Evolutionary conservation across 73 alveolate genomes (phyloP), one percentile per base, ranked within the genome.

Genomic region (Breviolum minutum): DNA sequence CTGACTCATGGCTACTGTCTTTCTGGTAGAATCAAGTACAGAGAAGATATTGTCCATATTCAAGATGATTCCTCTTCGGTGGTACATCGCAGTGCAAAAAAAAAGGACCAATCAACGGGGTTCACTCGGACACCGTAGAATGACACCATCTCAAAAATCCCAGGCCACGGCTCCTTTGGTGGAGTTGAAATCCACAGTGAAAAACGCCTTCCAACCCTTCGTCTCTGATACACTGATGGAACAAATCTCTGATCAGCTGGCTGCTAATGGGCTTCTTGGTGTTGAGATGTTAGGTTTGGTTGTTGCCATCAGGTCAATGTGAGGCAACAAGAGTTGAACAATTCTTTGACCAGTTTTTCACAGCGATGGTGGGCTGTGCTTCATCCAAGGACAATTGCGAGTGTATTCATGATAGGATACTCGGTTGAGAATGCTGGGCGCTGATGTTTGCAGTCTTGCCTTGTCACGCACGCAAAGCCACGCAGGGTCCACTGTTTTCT

Each of bases 361-460:
- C 87, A 40, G 54, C 54, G 54, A 40, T 40, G 54, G 54, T 3
- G 54, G 54, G 54, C 54, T 40, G 54, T 40, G 24, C 7, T 19
- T 27, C 61, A 20, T 32, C 76, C 26, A 22, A 90, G 96, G 96
- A 90, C 96, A 10, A 63, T 90, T 26, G 96, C 96, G 30, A 90
- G 96, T 32, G 96, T 90, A 62, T 69, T 71, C 96, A 90, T 90
- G 96, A 90, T 90, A 22, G 96, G 95, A n/a, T 11, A 26, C 95
- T 86, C 0, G 69, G 66, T 26, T 20, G 54, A 40, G 54, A 40
- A 40, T 40, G 54, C 54, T 3, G 5, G 54, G 5, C 54, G 54
- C 54, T 40, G 54, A 40, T 40, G 54, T 40, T 40, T 40, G 0
- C 54, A 40, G 54, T 40, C 54, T 40, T 40, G 0, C 54, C 54